A percentile compares a stretch with the other conserved stretches of the same genome.
Evolutionary conservation across 805 yeast genomes (phyloP).

Genomic region (Tetrapisispora pingtungensis): DNA sequence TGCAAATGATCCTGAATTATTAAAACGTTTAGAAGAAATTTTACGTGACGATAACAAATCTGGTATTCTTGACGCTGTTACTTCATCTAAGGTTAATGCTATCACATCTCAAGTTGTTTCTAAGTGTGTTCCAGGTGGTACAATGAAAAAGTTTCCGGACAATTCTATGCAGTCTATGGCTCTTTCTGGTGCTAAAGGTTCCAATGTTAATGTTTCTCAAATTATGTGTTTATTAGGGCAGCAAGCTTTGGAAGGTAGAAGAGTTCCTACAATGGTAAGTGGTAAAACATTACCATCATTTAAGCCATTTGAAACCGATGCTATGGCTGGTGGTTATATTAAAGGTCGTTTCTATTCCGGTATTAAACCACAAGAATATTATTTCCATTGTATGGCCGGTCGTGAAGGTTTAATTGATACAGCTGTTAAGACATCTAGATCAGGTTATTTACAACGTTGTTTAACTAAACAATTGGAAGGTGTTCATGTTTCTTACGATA

Average conservation of each 20-base stretch:
- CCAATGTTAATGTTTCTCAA: slow-evolving; percentile 95
- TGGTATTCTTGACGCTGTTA: slow-evolving; percentile 90
- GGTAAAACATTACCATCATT: slow-evolving; percentile 96
- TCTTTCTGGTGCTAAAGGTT: slow-evolving; percentile 97
- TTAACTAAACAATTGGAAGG: slow-evolving; percentile 96
- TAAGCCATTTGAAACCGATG: slow-evolving; percentile 93
- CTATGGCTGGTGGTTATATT: slow-evolving; percentile 97
- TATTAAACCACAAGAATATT: slow-evolving; percentile 95
- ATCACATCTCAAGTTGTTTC: slow-evolving; percentile 92
- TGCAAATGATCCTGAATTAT: slow-evolving; percentile 62
- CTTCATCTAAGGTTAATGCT: slow-evolving; percentile 84
- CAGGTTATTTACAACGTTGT: slow-evolving; percentile 98
- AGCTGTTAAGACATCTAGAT: slow-evolving; percentile 96
- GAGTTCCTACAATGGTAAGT: slow-evolving; percentile 98
- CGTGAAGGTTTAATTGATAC: slow-evolving; percentile 99
- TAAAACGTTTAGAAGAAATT: slow-evolving; percentile 86
- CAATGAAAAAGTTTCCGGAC: slow-evolving; percentile 89
- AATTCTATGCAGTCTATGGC: slow-evolving; percentile 99
- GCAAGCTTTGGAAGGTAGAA: slow-evolving; percentile 97
- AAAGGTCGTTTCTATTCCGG: slow-evolving; percentile 97
- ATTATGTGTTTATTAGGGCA: slow-evolving; percentile 99
- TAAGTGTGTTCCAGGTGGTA: slow-evolving; percentile 91
- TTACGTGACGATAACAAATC: slow-evolving; percentile 86
- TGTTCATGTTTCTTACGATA: slow-evolving; percentile 87
- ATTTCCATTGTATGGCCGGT: slow-evolving; percentile 99